Conservation (phyloP, 2,329 filamentous ascomycete species). For the Diaporthe amygdali region DNA sequence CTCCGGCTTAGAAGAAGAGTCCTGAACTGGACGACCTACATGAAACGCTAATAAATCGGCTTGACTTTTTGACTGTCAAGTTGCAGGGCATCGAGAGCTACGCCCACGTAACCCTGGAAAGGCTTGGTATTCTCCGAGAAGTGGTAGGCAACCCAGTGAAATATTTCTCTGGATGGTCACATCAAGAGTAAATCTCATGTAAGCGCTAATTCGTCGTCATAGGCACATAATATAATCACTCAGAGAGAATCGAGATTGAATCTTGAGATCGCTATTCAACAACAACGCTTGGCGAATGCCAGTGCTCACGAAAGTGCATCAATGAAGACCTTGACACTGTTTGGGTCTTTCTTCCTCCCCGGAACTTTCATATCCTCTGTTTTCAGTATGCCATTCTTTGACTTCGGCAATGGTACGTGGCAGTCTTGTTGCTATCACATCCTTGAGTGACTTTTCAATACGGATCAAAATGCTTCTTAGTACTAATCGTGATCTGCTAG, state of each 20-base stretch:
- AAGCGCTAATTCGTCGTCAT: background rate
- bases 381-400: slow-evolving; percentile 13
- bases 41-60: slow-evolving; percentile 31
- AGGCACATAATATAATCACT: slow-evolving; percentile 40
- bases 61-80: slow-evolving; percentile 39
- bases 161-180: background rate
- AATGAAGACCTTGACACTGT: slow-evolving; percentile 28
- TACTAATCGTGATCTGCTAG: background rate
- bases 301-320: slow-evolving; percentile 32
- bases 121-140: slow-evolving; percentile 38
- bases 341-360: background rate
- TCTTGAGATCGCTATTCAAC: slow-evolving; percentile 34
- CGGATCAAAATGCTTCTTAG: fast-evolving
- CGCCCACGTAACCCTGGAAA: slow-evolving; percentile 38
- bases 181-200: background rate
- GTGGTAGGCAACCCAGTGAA: slow-evolving; percentile 32
- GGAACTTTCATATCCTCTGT: background rate
- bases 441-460: background rate
- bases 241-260: slow-evolving; percentile 41
- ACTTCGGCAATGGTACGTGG: background rate
- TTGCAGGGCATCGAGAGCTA: slow-evolving; percentile 42
- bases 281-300: slow-evolving; percentile 29
- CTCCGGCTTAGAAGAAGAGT: background rate
- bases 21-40: slow-evolving; percentile 32
- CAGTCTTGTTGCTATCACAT: too few species aligned